A percentile compares a stretch with the other conserved stretches of the same genome.
Evolutionary conservation across 805 yeast genomes (phyloP).

Genomic region (Wickerhamomyces bovis): DNA sequence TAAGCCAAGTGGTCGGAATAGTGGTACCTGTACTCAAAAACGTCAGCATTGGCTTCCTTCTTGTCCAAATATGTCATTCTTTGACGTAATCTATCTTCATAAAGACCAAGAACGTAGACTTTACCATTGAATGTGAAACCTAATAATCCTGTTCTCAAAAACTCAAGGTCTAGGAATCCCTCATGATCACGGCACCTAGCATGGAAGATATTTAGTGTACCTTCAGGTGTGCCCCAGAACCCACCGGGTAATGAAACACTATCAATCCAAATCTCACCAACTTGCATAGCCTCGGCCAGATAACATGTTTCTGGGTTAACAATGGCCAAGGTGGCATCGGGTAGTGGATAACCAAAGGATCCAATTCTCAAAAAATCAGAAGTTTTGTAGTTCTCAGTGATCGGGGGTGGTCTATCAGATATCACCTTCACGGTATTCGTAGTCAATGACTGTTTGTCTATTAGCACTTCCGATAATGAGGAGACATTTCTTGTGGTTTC

Average conservation of each 20-base stretch:
- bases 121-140: constrained; percentile 88
- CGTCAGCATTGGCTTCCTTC: constrained; percentile 20
- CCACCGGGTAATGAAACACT: constrained; percentile 89
- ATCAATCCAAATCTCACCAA: constrained; percentile 98
- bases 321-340: constrained; percentile 88
- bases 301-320: constrained; percentile 89
- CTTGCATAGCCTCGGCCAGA: constrained; percentile 66
- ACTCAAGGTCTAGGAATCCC: constrained; percentile 68
- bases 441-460: constrained; percentile 68
- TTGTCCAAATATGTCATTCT: constrained; percentile 61
- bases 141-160: constrained; percentile 81
- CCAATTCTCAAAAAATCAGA: constrained; percentile 65
- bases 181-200: constrained; percentile 72
- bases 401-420: constrained; percentile 48
- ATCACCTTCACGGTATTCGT: constrained; percentile 67
- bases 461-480: constrained; percentile 52
- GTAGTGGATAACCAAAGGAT: constrained; percentile 90
- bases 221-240: constrained; percentile 65
- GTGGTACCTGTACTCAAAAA: constrained; percentile 48
- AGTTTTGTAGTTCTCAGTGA: constrained; percentile 35
- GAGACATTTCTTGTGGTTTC: constrained; percentile 21
- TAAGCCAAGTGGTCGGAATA: constrained; percentile 84
- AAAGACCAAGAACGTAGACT: constrained; percentile 80
- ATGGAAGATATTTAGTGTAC: constrained; percentile 71
- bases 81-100: constrained; percentile 88